phyloP scores from a whole-genome alignment of 805 yeast species.

The Henningerozyma blattae region DNA sequence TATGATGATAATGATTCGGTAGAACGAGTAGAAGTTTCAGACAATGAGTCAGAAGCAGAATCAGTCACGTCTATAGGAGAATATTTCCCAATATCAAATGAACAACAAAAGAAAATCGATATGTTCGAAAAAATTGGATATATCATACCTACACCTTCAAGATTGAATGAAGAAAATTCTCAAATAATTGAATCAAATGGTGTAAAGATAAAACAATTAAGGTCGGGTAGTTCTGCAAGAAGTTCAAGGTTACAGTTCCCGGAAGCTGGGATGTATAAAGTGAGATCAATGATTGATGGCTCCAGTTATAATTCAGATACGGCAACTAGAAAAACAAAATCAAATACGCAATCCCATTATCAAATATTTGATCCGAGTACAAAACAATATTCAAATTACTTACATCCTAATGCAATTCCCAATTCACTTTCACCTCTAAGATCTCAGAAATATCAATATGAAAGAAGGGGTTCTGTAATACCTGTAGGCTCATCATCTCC shows the following conservation, averaged over 20 bases:
- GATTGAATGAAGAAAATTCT: conserved; percentile 7
- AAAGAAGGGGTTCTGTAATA: too few relatives aligned
- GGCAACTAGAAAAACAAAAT: conserved; percentile 15
- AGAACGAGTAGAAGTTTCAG: conserved; percentile 1
- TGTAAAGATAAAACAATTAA: conserved; percentile 5
- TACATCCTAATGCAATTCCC: too few relatives aligned
- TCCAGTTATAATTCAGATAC: conserved; percentile 2
- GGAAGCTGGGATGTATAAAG: conserved; percentile 19
- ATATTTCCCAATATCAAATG: conserved; percentile 19
- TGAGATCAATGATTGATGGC: conserved; percentile 20
- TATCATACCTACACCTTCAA: conserved; percentile 17
- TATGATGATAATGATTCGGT: conserved; percentile 1
- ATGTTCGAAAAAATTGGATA: conserved; percentile 20
- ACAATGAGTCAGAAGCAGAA: conserved; percentile 5
- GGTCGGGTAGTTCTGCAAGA: conserved; percentile 12
- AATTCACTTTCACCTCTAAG: too few relatives aligned
- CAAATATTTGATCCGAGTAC: too few relatives aligned
- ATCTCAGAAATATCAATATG: too few relatives aligned
- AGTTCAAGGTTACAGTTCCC: conserved; percentile 20
- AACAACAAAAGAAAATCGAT: conserved; percentile 14
- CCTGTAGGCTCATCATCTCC: too few relatives aligned
- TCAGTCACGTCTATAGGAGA: conserved; percentile 15
- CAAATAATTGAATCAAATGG: conserved; percentile 6
- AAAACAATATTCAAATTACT: too few relatives aligned
- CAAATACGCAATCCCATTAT: too few relatives aligned